Evolutionary conservation across 176 grass and related monocot genomes (phyloP).

Genomic region (Triticum turgidum): DNA sequence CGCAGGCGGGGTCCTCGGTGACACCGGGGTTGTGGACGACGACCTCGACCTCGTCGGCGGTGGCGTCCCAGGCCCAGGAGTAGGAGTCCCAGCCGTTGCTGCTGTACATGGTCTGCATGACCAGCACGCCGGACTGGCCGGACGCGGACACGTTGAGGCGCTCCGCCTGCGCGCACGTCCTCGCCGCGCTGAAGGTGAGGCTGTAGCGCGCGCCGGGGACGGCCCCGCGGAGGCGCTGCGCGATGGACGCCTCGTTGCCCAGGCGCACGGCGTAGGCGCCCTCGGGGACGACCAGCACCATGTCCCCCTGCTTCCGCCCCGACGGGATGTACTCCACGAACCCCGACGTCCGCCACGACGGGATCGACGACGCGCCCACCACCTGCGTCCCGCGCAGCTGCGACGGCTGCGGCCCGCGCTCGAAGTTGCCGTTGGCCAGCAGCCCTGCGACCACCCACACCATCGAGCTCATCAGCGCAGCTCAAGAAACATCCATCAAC

Average conservation of each 20-base stretch:
- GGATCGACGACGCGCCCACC: conserved; percentile 44
- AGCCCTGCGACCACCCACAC: conserved; percentile 39
- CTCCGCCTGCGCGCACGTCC: conserved; percentile 85
- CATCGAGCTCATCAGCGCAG: background rate
- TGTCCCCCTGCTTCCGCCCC: conserved; percentile 75
- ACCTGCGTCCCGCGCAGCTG: conserved; percentile 74
- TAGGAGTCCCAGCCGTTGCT: conserved; percentile 96
- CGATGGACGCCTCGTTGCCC: conserved; percentile 86
- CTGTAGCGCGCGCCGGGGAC: conserved; percentile 53
- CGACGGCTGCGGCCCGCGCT: conserved; percentile 47
- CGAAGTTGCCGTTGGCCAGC: conserved; percentile 91
- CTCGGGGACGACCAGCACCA: conserved; percentile 78
- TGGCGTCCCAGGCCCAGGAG: conserved; percentile 73
- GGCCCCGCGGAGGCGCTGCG: conserved; percentile 38
- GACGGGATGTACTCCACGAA: conserved; percentile 87
- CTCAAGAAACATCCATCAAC: background rate
- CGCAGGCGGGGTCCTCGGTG: conserved; percentile 75
- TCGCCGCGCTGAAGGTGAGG: conserved; percentile 79
- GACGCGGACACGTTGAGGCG: conserved; percentile 73
- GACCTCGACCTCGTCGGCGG: conserved; percentile 42
- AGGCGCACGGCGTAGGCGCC: conserved; percentile 75
- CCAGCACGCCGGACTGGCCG: conserved; percentile 51
- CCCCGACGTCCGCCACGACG: conserved; percentile 63
- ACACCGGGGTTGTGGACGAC: conserved; percentile 83
- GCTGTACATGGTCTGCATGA: conserved; percentile 94